These are phyloP conservation scores for Steccherinum ochraceum DNA, from an alignment of 768 basidiomycete genomes.

Conservation along the genomic window DNA sequence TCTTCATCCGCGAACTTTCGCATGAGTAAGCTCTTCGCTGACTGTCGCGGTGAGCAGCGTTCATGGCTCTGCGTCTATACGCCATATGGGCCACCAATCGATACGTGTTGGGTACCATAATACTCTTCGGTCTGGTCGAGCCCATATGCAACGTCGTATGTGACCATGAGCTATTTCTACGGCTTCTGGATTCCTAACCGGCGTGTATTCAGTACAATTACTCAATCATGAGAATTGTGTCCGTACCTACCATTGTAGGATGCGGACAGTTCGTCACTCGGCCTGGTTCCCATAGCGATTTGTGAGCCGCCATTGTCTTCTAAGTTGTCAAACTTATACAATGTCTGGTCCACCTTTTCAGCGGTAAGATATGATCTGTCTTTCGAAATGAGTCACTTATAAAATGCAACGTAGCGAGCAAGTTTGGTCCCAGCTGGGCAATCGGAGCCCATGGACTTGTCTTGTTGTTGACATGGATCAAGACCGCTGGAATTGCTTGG, in stretches of 20 bases:
- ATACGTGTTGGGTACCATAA: neutral
- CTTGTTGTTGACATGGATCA: neutral
- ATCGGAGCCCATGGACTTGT: neutral
- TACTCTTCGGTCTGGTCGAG: neutral
- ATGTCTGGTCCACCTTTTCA: too few species aligned
- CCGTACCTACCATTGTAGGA: neutral
- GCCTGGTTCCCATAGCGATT: neutral
- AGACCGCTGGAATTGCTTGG: neutral
- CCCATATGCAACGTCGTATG: neutral
- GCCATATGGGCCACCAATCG: neutral
- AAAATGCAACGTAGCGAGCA: neutral
- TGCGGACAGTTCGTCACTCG: neutral
- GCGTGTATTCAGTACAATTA: neutral
- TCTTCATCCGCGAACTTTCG: neutral
- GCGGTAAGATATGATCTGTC: too few species aligned
- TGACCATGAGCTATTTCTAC: too few species aligned
- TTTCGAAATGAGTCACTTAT: too few species aligned
- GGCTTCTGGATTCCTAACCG: neutral
- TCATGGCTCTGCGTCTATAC: neutral
- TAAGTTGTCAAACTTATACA: too few species aligned
- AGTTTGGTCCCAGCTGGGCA: neutral
- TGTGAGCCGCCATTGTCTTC: neutral
- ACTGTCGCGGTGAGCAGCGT: neutral
- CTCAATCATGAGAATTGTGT: neutral
- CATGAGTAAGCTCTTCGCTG: too few species aligned